phyloP scores from a whole-genome alignment of 2,329 filamentous ascomycete species.

The Sporothrix humicola region DNA sequence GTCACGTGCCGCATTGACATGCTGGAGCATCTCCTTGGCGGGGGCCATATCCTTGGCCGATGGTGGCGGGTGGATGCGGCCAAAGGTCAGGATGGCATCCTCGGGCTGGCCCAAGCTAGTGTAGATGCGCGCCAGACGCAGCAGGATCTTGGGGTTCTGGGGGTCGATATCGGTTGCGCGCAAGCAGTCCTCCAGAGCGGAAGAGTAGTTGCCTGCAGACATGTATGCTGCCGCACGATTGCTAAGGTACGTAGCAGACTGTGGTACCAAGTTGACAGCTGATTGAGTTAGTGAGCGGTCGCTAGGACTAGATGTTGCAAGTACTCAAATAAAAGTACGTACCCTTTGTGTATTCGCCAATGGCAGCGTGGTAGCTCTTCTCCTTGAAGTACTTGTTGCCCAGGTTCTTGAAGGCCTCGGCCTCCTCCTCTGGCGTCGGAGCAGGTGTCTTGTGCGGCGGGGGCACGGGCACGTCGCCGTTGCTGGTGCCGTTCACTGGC shows the following conservation, averaged over 20 bases:
- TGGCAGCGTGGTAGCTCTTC: conserved; percentile 83
- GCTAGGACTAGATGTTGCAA: not conserved
- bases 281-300: conserved; percentile 26
- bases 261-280: conserved; percentile 88
- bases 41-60: conserved; percentile 83
- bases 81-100: conserved; percentile 83
- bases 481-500: conserved; percentile 56
- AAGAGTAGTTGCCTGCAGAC: conserved; percentile 77
- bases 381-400: conserved; percentile 98
- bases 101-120: conserved; percentile 84
- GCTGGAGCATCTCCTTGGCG: conserved; percentile 83
- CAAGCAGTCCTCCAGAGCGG: conserved; percentile 86
- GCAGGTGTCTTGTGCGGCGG: conserved; percentile 73
- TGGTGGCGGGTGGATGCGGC: conserved; percentile 77
- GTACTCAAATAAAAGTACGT: conserved; percentile 74
- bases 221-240: conserved; percentile 96
- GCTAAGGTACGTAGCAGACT: conserved; percentile 86
- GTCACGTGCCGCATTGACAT: conserved; percentile 79
- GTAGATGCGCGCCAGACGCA: conserved; percentile 87
- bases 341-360: conserved; percentile 96
- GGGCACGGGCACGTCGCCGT: conserved; percentile 60
- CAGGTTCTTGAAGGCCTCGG: conserved; percentile 87
- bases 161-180: conserved; percentile 83
- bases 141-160: conserved; percentile 82
- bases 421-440: conserved; percentile 72